Base-by-base conservation (phyloP, 805 yeast species). In the Saccharomyces jurei region DNA sequence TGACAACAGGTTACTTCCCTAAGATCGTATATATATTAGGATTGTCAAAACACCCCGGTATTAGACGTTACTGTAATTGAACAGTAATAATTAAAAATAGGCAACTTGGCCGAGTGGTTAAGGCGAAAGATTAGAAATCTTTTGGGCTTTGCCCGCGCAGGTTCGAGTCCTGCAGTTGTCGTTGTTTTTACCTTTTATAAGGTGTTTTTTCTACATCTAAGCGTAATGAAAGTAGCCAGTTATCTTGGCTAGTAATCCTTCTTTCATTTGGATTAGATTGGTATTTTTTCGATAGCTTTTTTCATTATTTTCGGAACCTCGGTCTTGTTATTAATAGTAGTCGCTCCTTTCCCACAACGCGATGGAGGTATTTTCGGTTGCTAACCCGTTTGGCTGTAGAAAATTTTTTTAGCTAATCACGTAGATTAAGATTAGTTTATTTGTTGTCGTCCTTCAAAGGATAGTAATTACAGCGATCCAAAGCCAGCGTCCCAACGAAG, bases 121-220 rank as follows among this genome's bases (percentile, higher is more conserved):
- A 78, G 82, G 83, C 81, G 82, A 77, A 77, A 78, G 82, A 79
- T 77, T 76, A 75, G 79, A 74, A 74, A 77, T 77, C 80, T 76
- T 76, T 77, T 77, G 80, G 81, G 80, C 76, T 71, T 75, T 76
- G 74, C 79, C 80, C 80, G 80, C 80, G 77, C 79, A 77, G 80
- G 80, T 80, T 81, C 86, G 83, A 81, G 70, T 81, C 86, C 85
- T 81, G 86, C 83, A 78, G 84, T 77, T 81, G 84, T 80, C 84
- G 84, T 60, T 67, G 69, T 70, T 68, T 73, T 71, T 72, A 14
- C 8, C 17, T 2, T 31, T 31, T 31, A 8, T 31, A n/a, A 25
- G 26, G 26, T 25, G 26, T 6, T 10, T 4, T 31, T 32, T 32
- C 6, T 32, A 4, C 6, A 36, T n/a, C 6, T n/a, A 22, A 17